Conservation (phyloP, 352 stramenopile genomes). For the Globisporangium solare region DNA sequence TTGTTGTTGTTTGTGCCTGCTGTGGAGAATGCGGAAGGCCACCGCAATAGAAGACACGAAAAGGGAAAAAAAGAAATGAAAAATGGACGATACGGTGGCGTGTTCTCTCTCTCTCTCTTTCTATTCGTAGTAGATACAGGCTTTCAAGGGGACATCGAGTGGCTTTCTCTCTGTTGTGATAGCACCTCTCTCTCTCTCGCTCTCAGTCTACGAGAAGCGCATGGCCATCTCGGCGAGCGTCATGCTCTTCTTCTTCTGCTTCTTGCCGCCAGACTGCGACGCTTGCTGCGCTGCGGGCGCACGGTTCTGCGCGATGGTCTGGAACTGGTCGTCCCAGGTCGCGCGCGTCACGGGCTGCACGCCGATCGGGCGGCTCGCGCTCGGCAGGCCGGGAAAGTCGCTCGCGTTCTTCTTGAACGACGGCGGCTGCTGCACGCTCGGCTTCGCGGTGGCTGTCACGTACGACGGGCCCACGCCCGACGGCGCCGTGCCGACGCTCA, state of each 20-base stretch:
- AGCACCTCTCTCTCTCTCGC: conserved; percentile 9
- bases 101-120: too few relatives aligned
- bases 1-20: neutral
- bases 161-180: neutral
- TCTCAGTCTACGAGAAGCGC: conserved; percentile 50
- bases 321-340: conserved; percentile 77
- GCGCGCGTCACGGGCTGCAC: conserved; percentile 74
- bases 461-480: conserved; percentile 29
- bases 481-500: conserved; percentile 26
- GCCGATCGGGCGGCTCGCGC: conserved; percentile 44
- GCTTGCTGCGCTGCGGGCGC: conserved; percentile 10
- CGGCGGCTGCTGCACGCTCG: conserved; percentile 22
- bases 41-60: too few relatives aligned
- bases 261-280: conserved; percentile 33
- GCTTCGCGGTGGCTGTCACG: conserved; percentile 26
- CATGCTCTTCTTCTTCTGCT: conserved; percentile 85
- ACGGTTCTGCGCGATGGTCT: conserved; percentile 67
- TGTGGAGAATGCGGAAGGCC: neutral
- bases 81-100: too few relatives aligned
- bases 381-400: conserved; percentile 77
- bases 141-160: neutral
- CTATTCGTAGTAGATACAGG: too few relatives aligned
- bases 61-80: too few relatives aligned
- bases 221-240: conserved; percentile 78
- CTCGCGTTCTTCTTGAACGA: conserved; percentile 50